Conservation (phyloP, 768 basidiomycete species). For the Amanita exitialis region DNA sequence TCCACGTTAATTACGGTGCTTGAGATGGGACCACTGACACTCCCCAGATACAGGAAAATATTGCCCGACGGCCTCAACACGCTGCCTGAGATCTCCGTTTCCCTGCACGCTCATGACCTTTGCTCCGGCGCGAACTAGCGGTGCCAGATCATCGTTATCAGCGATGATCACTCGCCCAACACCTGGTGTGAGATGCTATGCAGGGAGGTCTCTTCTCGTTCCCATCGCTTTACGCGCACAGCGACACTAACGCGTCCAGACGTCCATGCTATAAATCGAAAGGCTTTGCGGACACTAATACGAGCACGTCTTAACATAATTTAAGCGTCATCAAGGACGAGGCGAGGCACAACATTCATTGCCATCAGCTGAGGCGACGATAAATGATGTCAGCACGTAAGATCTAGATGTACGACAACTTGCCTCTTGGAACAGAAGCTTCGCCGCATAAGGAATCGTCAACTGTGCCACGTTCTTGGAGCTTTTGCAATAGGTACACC, state of each 20-base stretch:
- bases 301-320: not conserved
- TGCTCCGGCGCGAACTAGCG: not conserved
- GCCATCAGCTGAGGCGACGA: constrained; percentile 65
- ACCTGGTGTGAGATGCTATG: not conserved
- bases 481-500: constrained; percentile 98
- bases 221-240: not conserved
- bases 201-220: not conserved
- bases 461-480: constrained; percentile 94
- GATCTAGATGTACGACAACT: constrained; percentile 12
- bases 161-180: not conserved
- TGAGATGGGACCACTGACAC: not conserved
- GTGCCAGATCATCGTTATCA: not conserved
- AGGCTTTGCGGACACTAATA: not conserved
- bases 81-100: not conserved
- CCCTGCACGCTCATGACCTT: not conserved
- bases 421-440: constrained; percentile 86
- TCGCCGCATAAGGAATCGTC: constrained; percentile 94
- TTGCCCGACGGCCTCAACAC: not conserved
- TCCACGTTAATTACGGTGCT: not conserved
- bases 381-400: constrained; percentile 1
- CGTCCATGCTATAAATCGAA: not conserved
- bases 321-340: constrained; percentile 65
- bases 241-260: not conserved
- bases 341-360: constrained; percentile 90
- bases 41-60: not conserved